Base-by-base conservation (phyloP, 1,284 basidiomycete genomes). In the Lentinula novae-zelandiae region DNA sequence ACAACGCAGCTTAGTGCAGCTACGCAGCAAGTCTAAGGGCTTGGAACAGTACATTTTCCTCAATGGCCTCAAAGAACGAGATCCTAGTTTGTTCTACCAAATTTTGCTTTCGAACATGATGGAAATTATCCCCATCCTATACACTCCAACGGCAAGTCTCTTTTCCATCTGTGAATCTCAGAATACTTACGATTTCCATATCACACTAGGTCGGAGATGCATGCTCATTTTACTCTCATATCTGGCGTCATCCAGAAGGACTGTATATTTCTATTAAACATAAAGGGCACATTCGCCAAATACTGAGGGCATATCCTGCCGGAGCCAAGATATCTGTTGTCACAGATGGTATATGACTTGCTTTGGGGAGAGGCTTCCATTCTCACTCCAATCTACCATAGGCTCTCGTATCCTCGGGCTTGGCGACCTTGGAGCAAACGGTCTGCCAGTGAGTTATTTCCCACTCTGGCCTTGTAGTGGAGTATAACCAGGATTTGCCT, bases 371-470 rank as follows among this genome's bases (percentile, higher is more conserved):
- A 27, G 2, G 20, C 20, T 38, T 27, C 10, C 15, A 9, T 36
- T 22, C 48, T 53, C 12, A 51, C 49, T 53, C 5, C 46, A 38
- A 42, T 15, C 2, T 10, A 49, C 27, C 60, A 33, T 56, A 83
- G 81, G 82, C 62, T 91, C 88, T 9, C 83, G 93, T 22, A 94
- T 95, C 63, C 82, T 95, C 17, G 92, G 92, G 64, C 82, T 95
- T 12, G 92, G 92, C 44, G 92, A 95, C 72, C 82, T 93, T 51
- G 84, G 85, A 22, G 82, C 84, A 7, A 87, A 87, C 61, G 84
- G 57, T 31, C 34, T 58, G 46, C 44, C 44, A 20, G 44, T 46
- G 44, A 12, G 44, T 46, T 1, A 39, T 54, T 27, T 10, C 38
- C 34, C 34, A 40, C 20, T 12, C 36, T 31, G 13, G 8, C 22